Evolutionary conservation across 2,329 filamentous ascomycete species (phyloP).

Genomic region (Harringtonia lauricola): DNA sequence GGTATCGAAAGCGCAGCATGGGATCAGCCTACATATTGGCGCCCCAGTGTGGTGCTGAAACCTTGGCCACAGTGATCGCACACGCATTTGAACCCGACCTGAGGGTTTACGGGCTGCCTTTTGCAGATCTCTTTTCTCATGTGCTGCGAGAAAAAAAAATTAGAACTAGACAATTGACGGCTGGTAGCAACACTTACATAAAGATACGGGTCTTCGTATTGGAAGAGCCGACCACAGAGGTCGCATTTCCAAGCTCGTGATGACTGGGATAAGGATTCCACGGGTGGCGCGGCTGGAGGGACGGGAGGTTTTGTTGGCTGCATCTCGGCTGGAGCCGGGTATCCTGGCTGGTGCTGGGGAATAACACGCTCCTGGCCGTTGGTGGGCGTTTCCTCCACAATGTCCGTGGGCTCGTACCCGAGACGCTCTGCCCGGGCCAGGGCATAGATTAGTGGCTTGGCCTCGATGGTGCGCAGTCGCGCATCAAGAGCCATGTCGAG

Average conservation of each 20-base stretch:
- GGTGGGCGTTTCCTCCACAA: conserved; percentile 30
- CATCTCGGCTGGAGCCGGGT: background rate
- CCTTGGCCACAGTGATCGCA: conserved; percentile 35
- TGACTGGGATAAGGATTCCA: background rate
- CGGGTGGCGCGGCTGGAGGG: background rate
- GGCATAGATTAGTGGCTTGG: conserved; percentile 43
- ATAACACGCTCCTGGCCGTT: conserved; percentile 27
- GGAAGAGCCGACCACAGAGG: conserved; percentile 24
- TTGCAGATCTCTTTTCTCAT: conserved; percentile 23
- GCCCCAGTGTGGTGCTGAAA: conserved; percentile 29
- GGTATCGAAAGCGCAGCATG: background rate
- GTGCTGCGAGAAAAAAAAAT: conserved; percentile 17
- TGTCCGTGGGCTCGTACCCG: conserved; percentile 41
- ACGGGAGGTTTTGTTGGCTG: background rate
- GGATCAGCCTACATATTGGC: conserved; percentile 26
- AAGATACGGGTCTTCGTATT: conserved; percentile 17
- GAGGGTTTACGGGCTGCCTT: conserved; percentile 12
- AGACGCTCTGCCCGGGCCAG: conserved; percentile 45
- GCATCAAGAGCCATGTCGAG: conserved; percentile 40
- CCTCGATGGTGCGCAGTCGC: conserved; percentile 41
- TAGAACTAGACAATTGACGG: too few relatives aligned
- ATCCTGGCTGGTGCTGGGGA: conserved; percentile 5
- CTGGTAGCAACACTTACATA: conserved; percentile 18
- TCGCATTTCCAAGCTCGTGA: conserved; percentile 12
- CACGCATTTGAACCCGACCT: conserved; percentile 21